Evolutionary conservation across 805 yeast genomes (phyloP), one percentile per base, ranked within the genome.

Genomic region (Candida montana): DNA sequence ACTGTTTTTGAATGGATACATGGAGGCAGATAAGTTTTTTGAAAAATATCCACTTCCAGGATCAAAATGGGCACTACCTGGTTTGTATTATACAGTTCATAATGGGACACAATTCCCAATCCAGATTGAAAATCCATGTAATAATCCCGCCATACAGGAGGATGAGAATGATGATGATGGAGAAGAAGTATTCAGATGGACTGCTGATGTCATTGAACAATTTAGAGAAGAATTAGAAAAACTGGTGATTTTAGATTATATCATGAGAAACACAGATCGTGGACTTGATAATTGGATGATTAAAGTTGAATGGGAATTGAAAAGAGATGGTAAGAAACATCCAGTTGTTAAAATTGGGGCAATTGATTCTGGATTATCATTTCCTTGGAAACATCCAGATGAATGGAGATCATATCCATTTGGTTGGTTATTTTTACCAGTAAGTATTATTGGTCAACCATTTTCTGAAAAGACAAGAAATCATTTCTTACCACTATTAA

Each of bases 311-410:
- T 74, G 78, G 72, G 44, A 50, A 15, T 44, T 46, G 6, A 35
- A n/a, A 7, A 42, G 40, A 0, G 50, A 55, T 26, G 48, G 52
- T 10, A 32, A 35, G 7, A 55, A 58, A 45, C 48, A 48, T 13
- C 81, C 82, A 0, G 42, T 31, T 1, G 45, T 83, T 12, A 69
- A 65, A 38, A 67, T 83, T 24, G 88, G 86, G 3, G 91, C 90
- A 1, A 83, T 83, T 34, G 90, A 83, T 52, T 80, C 85, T 13
- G 89, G 89, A 0, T 64, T 83, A 24, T 71, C 89, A 0, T 82
- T 79, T 51, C 90, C 91, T 5, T 83, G 88, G 88, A 82, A 83
- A 52, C 87, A 81, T 49, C 90, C 90, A 0, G 85, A 83, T 58
- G 88, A 81, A 53, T 81, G 89, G 87, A 62, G 90, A 41, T 79